Percentiles rank a stretch among this genome's conserved stretches.
Conservation (phyloP, 1,284 basidiomycete genomes). For the Fomes fomentarius region DNA sequence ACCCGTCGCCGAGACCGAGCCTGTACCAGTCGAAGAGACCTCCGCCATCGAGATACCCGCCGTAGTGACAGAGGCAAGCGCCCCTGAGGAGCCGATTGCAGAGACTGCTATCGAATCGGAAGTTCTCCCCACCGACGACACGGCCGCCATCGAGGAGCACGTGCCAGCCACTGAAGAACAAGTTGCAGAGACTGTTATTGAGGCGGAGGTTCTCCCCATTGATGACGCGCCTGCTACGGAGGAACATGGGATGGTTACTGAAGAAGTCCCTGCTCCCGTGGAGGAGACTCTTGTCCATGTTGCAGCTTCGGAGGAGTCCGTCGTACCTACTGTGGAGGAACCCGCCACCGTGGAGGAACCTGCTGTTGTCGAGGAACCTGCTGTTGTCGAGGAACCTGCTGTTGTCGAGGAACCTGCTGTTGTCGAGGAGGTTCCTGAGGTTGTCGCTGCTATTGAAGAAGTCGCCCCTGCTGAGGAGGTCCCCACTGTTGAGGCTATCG, state of each 20-base stretch:
- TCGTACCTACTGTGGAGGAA: neutral
- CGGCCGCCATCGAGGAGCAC: too few relatives aligned
- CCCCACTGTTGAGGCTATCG: neutral
- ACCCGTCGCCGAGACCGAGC: neutral
- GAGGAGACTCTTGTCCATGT: too few relatives aligned
- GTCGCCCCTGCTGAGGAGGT: neutral
- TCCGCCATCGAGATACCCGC: neutral
- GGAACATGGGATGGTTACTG: neutral
- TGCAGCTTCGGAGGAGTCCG: too few relatives aligned
- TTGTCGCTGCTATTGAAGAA: neutral
- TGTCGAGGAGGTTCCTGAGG: too few relatives aligned
- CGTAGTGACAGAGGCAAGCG: neutral
- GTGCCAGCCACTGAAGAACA: neutral
- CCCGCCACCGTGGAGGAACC: neutral
- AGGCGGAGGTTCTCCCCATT: too few relatives aligned
- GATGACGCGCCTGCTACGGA: too few relatives aligned
- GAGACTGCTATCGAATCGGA: too few relatives aligned
- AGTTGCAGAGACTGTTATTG: too few relatives aligned
- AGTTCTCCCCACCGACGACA: too few relatives aligned
- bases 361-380: neutral
- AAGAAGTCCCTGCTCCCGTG: neutral
- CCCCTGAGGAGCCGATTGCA: too few relatives aligned
- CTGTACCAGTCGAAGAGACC: neutral
- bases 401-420: too few relatives aligned
- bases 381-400: neutral